phyloP scores from a whole-genome alignment of 2,329 filamentous ascomycete genomes.

The Xylaria digitata region DNA sequence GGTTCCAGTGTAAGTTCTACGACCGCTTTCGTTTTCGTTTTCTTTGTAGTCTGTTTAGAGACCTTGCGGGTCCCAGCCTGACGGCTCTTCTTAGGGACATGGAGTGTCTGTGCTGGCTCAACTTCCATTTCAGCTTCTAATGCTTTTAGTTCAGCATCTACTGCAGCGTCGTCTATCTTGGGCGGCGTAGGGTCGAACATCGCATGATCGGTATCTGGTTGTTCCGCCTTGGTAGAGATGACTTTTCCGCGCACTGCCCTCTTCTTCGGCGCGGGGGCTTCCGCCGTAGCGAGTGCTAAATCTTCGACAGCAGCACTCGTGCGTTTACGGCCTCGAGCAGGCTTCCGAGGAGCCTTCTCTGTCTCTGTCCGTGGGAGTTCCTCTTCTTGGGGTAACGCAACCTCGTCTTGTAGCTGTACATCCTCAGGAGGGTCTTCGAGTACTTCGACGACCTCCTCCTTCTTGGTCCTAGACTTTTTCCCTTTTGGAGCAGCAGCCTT shows the following conservation, averaged over 20 bases:
- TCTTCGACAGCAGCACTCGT: conserved; percentile 69
- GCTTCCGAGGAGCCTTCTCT: conserved; percentile 48
- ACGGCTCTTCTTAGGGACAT: conserved; percentile 65
- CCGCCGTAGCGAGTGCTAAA: conserved; percentile 55
- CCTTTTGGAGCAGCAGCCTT: conserved; percentile 64
- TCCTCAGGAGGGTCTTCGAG: conserved; percentile 49
- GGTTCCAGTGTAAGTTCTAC: conserved; percentile 40
- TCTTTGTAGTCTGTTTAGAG: conserved; percentile 63
- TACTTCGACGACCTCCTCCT: conserved; percentile 64
- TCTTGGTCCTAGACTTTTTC: conserved; percentile 62
- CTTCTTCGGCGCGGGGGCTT: conserved; percentile 68
- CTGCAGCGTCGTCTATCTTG: conserved; percentile 59
- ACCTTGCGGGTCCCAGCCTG: conserved; percentile 62
- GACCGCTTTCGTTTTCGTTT: conserved; percentile 53
- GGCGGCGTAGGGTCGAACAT: conserved; percentile 65
- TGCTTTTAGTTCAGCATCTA: conserved; percentile 63
- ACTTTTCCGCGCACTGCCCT: conserved; percentile 62
- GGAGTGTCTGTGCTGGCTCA: conserved; percentile 54
- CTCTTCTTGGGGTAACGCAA: conserved; percentile 43
- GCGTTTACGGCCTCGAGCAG: conserved; percentile 70
- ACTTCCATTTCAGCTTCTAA: conserved; percentile 63
- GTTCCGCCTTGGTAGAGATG: conserved; percentile 46
- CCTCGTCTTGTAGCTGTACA: conserved; percentile 16
- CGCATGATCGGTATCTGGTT: conserved; percentile 54
- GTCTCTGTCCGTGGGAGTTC: conserved; percentile 50